Percentiles rank a stretch among this genome's conserved stretches.
Conservation (phyloP, 352 stramenopile species). For the Pythium rishiriense region DNA sequence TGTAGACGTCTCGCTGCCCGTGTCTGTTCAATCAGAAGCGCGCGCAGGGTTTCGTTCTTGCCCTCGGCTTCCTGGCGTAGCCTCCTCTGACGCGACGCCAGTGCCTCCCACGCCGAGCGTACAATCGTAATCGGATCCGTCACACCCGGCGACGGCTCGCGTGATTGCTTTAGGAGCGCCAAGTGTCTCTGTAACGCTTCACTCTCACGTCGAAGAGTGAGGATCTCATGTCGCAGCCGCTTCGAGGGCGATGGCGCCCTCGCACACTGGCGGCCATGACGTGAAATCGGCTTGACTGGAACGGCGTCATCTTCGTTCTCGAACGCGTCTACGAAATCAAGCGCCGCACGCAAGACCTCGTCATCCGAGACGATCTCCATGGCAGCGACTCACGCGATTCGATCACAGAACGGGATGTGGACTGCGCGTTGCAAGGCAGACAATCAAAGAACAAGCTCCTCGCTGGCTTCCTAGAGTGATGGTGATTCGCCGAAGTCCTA, state of each 20-base stretch:
- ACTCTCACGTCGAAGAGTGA: neutral
- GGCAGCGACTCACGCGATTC: too few species aligned
- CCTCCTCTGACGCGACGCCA: neutral
- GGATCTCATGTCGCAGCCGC: neutral
- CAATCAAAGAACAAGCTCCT: neutral
- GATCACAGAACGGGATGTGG: too few species aligned
- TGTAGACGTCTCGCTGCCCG: neutral
- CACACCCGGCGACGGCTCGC: neutral
- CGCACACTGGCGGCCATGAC: too few species aligned
- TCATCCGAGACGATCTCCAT: conserved; percentile 5
- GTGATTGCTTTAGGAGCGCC: neutral
- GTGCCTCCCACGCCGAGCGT: neutral
- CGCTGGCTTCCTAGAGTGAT: neutral
- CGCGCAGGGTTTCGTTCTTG: neutral
- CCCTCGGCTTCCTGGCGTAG: neutral
- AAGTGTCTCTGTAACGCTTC: neutral
- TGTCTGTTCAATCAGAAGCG: neutral
- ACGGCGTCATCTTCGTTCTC: neutral
- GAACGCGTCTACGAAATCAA: conserved; percentile 6
- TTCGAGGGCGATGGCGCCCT: neutral
- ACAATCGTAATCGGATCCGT: neutral
- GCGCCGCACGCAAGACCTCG: neutral
- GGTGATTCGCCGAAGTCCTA: neutral
- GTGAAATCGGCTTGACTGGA: neutral
- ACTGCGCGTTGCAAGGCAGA: too few species aligned